Evolutionary conservation across 768 basidiomycete species (phyloP), one percentile per base, ranked within the genome.

Genomic region (Phlegmacium glaucopus): DNA sequence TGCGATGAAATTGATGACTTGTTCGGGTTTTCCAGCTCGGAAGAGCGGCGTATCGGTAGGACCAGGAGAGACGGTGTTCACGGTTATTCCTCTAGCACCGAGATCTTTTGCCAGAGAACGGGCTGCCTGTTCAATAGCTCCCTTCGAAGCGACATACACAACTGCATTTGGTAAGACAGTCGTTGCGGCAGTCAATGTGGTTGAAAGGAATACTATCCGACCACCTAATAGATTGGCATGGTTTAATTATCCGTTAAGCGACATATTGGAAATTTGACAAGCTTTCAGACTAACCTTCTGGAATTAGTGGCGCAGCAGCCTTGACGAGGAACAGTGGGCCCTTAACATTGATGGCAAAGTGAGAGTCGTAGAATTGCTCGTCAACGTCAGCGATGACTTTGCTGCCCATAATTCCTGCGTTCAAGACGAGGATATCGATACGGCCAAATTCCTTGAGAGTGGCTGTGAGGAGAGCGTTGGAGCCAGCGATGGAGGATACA

Each of bases 41-140:
- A 78, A 78, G 39, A 77, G 59, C 28, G 65, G 61, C 26, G 76
- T 77, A 52, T 72, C 72, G 28, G 66, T 68, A 11, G 76, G 73
- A 1, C 74, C 72, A 12, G 75, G 74, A 9, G 72, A 64, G 47
- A 77, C 58, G 18, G 64, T 66, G 18, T 50, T 50, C 2, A 50
- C 49, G n/a, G 27, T 41, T 56, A 77, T 77, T 36, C 70, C 71
- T 6, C 60, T 58, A 9, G 59, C 47, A 5, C 68, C 74, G 26
- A 76, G 65, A 45, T 77, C 74, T 52, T 77, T 75, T 10, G 75
- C 65, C 17, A 78, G 71, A 16, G 73, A 65, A 18, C 75, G 72
- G 22, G 68, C 58, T 44, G 75, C 55, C 52, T 77, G 76, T 54
- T 77, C 75, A 44, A 77, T 61, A 4, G 75, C 75, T 37, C 72